Evolutionary conservation across 1,139 yeast species (phyloP), one percentile per base, ranked within the genome.

Genomic region (Nakaseomyces delphensis): DNA sequence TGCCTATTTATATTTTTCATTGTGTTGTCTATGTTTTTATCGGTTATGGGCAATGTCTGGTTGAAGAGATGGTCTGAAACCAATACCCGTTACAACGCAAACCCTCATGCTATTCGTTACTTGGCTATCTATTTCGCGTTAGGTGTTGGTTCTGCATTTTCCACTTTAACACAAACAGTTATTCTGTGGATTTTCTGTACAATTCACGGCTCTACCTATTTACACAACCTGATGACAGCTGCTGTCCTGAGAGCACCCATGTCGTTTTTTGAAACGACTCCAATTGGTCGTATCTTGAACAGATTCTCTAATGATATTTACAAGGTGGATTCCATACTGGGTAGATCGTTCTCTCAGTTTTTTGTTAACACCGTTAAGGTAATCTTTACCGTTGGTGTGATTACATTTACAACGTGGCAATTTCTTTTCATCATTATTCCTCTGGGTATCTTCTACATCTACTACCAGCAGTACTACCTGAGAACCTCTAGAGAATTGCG

Each of bases 251-350:
- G 91, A 48, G 95, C 97, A 0, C 98, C 98, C 48, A 93, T 91
- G 98, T 75, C 87, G 30, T 91, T 93, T 62, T 91, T 93, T 59
- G 98, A 93, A 65, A 87, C 96, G 0, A 91, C 97, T 0, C 99
- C 98, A 40, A 76, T 91, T 50, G 98, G 99, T 29, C 77, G 98
- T 63, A 78, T 93, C 46, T 71, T 91, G 64, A 93, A 93, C 69
- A 73, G 98, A 60, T 91, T 91, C 61, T 86, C 97, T 6, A 87
- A 80, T 62, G 99, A 91, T 69, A 79, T 93, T 43, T 86, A 86
- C 67, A 85, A 87, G 58, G 81, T 91, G 48, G 98, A 91, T 65
- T 95, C 87, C 62, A 71, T 82, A 27, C 70, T 91, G 52, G 87
- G 91, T 9, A 73, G 96, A 57, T 85, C 85, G 0, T 86, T 91